phyloP scores from a whole-genome alignment of 495 filamentous ascomycete species.

The Hyaloscypha finlandica region DNA sequence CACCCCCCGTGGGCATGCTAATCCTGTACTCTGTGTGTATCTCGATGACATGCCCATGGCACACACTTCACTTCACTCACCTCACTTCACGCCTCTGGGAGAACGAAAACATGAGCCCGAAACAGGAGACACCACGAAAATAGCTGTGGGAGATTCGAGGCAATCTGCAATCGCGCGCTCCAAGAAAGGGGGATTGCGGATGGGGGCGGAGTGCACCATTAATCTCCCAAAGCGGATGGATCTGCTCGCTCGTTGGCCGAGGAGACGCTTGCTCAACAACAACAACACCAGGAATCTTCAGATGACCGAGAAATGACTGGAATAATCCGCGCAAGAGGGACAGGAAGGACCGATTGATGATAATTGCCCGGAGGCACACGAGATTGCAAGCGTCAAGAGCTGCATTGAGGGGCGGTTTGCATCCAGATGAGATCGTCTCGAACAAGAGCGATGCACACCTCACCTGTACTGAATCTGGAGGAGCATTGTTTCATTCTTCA shows the following conservation, averaged over 20 bases:
- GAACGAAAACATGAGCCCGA: neutral
- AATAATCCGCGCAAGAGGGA: neutral
- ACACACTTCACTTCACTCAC: neutral
- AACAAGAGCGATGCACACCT: neutral
- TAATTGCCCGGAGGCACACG: neutral
- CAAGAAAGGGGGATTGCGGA: neutral
- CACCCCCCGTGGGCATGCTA: too few relatives aligned
- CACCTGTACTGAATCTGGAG: neutral
- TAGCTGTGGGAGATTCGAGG: neutral
- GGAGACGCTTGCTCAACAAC: conserved; percentile 14
- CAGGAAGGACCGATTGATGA: neutral
- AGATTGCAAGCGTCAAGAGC: neutral
- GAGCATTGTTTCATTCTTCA: neutral
- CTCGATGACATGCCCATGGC: neutral
- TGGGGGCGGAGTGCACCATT: neutral
- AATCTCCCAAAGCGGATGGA: conserved; percentile 20
- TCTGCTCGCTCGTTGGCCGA: conserved; percentile 23
- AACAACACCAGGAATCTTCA: conserved; percentile 6
- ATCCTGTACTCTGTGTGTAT: neutral
- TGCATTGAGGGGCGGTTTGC: neutral
- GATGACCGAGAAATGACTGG: neutral
- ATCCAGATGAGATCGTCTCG: neutral
- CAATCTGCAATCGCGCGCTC: conserved; percentile 2
- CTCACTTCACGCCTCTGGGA: neutral
- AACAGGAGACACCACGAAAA: neutral